Evolutionary conservation across 768 basidiomycete genomes (phyloP), one percentile per base, ranked within the genome.

Genomic region (Lactarius indigo): DNA sequence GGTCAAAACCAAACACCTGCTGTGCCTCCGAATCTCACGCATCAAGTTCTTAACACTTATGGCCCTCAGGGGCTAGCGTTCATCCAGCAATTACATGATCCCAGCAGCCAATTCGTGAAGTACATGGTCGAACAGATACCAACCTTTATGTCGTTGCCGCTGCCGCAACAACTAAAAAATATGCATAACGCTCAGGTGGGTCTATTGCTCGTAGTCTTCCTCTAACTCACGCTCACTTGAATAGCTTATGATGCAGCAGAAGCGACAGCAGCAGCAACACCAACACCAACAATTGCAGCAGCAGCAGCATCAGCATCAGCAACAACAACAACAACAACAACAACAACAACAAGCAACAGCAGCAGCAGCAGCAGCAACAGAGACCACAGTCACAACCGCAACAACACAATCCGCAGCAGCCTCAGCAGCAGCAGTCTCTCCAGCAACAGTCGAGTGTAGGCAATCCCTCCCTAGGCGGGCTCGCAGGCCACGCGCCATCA

Each of bases 351-450:
- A 71, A n/a, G n/a, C 37, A 33, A 10, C 33, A 33, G 33, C 33
- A 33, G 7, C n/a, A 33, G 9, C 33, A 56, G 60, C 68, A 67
- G 20, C 64, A 61, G 69, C 78, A 76, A 55, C 76, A 79, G 26
- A 73, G 74, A 64, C 80, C 72, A 64, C 68, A 72, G 63, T 72
- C 74, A 47, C 74, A 30, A 18, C 76, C 41, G 26, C 44, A 37
- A 26, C 74, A 72, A 30, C 69, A 71, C 59, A 68, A 70, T n/a
- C 70, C 69, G 26, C 73, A 75, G 65, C 72, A 75, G 59, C 71
- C 71, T 52, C 70, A 78, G 50, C 77, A 77, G 42, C 75, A 77
- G 41, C 74, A 75, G 72, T 69, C 76, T 54, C 59, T 64, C 55
- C 76, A 73, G 55, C 70, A 71, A 13, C 76, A 69, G 42, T 33